Conservation (phyloP, 768 basidiomycete species). For the Rickenella mellea region DNA sequence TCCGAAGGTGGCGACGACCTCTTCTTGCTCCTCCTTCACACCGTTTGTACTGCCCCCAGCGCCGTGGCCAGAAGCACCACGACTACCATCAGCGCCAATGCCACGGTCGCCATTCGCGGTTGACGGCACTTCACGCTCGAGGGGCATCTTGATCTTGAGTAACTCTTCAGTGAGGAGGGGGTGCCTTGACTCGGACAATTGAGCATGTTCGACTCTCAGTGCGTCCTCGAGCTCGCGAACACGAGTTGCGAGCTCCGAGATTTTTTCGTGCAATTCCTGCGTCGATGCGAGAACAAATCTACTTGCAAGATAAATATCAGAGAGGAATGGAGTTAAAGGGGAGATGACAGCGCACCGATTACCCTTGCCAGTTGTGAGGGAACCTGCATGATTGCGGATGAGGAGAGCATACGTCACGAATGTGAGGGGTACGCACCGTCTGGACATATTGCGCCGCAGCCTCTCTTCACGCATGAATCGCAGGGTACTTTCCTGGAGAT, state of each 20-base stretch:
- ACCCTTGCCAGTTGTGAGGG: slow-evolving; percentile 73
- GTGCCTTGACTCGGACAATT: slow-evolving; percentile 50
- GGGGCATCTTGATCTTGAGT: slow-evolving; percentile 63
- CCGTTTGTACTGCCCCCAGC: slow-evolving; percentile 18
- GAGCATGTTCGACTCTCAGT: slow-evolving; percentile 48
- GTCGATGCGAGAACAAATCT: slow-evolving; percentile 77
- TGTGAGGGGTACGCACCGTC: slow-evolving; percentile 39
- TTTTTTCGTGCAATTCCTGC: slow-evolving; percentile 77
- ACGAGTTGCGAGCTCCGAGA: slow-evolving; percentile 60
- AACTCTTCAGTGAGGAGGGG: slow-evolving; percentile 66
- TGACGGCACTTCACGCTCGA: slow-evolving; percentile 71
- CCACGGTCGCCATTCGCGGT: not conserved
- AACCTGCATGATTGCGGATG: slow-evolving; percentile 32
- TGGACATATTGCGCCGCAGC: slow-evolving; percentile 75
- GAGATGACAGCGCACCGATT: slow-evolving; percentile 45
- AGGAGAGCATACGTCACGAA: slow-evolving; percentile 12
- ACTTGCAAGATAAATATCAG: slow-evolving; percentile 4
- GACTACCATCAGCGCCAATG: not conserved
- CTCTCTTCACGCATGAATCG: slow-evolving; percentile 72
- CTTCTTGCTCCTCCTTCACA: slow-evolving; percentile 52
- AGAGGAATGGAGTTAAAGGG: slow-evolving; percentile 1
- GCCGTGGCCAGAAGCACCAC: not conserved
- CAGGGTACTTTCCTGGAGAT: slow-evolving; percentile 34
- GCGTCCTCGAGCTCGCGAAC: slow-evolving; percentile 72
- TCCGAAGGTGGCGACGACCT: slow-evolving; percentile 73